Evolutionary conservation across 2,329 filamentous ascomycete species (phyloP), one percentile per base, ranked within the genome.

Genomic region (Cordyceps pruinosa): DNA sequence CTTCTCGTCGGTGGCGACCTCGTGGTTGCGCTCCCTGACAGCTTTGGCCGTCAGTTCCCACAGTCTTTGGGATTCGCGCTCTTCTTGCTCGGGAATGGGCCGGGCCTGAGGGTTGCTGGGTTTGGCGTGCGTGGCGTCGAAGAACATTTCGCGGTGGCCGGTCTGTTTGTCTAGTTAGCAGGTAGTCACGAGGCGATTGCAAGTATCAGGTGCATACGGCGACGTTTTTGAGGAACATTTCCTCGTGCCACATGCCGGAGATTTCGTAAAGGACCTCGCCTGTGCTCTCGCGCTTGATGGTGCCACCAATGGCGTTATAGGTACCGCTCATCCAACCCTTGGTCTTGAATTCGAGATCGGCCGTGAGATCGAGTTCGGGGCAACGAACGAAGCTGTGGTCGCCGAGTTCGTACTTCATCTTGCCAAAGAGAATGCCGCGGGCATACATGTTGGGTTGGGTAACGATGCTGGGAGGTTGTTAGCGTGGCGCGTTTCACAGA

Each of bases 371-470:
- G 19, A 90, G 82, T 70, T 97, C 93, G 0, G 93, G 90, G 70
- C 94, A 97, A 63, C 87, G 83, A 21, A 99, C 89, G 65, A 91
- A 90, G 70, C 92, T 96, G 75, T 96, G 92, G 70, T 97, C 93
- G 62, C 93, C 94, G 8, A 99, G 84, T 75, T 99, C 94, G 72
- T 97, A 99, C 73, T 97, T 97, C 94, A 99, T 97, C 72, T 97
- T 97, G 48, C 94, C 94, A 67, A 99, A 97, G 9, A 99, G 78
- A 59, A 99, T 97, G 35, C 94, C 93, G 61, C 94, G 84, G 23
- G 93, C 94, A 71, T 99, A 99, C 91, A 99, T 99, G 76, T 99
- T 99, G 19, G 94, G 94, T 68, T 99, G 94, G 5, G 94, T 97
- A 37, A 37, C 48, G 49, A 41, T 39, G 44, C 44, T 49, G 35